A percentile compares a stretch with the other conserved stretches of the same genome.
These are phyloP conservation scores for Lasiosphaeriaceae sp. DNA, from an alignment of 495 filamentous ascomycete species.

Conservation along the genomic window DNA sequence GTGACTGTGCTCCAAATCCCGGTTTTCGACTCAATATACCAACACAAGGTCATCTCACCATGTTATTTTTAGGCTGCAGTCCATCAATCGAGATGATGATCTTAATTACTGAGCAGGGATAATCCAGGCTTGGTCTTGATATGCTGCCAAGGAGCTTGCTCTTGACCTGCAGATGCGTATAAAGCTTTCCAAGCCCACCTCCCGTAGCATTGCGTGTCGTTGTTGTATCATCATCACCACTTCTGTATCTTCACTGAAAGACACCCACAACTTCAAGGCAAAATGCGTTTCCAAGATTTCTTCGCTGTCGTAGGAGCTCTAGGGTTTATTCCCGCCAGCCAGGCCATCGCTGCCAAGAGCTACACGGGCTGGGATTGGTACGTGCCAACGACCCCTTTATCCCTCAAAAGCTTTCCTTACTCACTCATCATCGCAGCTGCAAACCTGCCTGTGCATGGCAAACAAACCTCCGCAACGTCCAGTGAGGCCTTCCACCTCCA, in stretches of 20 bases:
- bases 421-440: slow-evolving; percentile 2
- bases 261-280: background rate
- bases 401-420: background rate
- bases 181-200: too few species aligned
- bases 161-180: too few species aligned
- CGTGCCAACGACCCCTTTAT: background rate
- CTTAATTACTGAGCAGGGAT: too few species aligned
- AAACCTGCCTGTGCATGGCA: slow-evolving; percentile 17
- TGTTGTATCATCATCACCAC: background rate
- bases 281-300: slow-evolving; percentile 10
- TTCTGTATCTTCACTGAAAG: background rate
- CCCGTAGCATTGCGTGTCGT: too few species aligned
- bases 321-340: background rate
- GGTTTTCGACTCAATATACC: too few species aligned
- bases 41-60: too few species aligned
- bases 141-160: too few species aligned
- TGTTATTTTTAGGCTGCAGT: too few species aligned
- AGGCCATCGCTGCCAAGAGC: slow-evolving; percentile 12
- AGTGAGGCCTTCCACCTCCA: background rate
- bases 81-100: too few species aligned
- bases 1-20: too few species aligned
- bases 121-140: too few species aligned
- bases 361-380: slow-evolving; percentile 20
- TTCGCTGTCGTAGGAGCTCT: background rate
- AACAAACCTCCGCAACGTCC: slow-evolving; percentile 5